Conservation (phyloP, 2,329 filamentous ascomycete genomes). For the Claviceps pusilla region DNA sequence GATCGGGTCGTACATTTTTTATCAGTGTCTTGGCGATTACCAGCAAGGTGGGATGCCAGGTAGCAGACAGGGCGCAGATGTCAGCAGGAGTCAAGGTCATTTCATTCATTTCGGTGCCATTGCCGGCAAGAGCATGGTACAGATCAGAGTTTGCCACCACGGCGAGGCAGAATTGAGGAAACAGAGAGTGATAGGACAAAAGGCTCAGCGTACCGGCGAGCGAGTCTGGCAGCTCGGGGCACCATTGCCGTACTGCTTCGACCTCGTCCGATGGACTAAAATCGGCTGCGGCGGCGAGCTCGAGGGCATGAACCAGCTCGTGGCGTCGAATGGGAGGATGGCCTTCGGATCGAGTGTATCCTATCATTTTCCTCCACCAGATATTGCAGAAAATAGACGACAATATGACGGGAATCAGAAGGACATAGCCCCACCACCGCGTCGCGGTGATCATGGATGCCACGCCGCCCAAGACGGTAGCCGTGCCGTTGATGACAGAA, state of each 20-base stretch:
- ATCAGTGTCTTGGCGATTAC: slow-evolving; percentile 6
- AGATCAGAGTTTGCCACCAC: slow-evolving; percentile 2
- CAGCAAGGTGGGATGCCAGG: slow-evolving; percentile 4
- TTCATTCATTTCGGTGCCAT: neutral
- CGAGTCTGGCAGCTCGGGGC: slow-evolving; percentile 7
- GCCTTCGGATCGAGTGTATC: slow-evolving; percentile 19
- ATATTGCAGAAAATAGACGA: slow-evolving; percentile 30
- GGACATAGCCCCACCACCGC: slow-evolving; percentile 37
- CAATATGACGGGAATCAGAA: slow-evolving; percentile 34
- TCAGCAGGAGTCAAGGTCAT: slow-evolving; percentile 5
- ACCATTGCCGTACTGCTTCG: slow-evolving; percentile 2
- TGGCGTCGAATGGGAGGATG: slow-evolving; percentile 1
- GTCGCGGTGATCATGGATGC: slow-evolving; percentile 35
- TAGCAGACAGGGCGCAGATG: slow-evolving; percentile 7
- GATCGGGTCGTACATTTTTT: slow-evolving; percentile 3
- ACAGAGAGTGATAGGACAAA: slow-evolving; percentile 7
- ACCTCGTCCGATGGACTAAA: slow-evolving; percentile 1
- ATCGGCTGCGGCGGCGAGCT: slow-evolving; percentile 10
- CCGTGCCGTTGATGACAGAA: slow-evolving; percentile 27
- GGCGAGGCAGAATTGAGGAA: slow-evolving; percentile 6
- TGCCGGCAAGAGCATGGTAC: slow-evolving; percentile 3
- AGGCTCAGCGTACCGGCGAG: slow-evolving; percentile 7
- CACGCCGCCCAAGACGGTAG: slow-evolving; percentile 31
- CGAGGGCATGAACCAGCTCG: slow-evolving; percentile 9
- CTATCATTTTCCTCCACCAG: slow-evolving; percentile 32